Evolutionary conservation across 1,284 basidiomycete genomes (phyloP), one percentile per base, ranked within the genome.

Genomic region (Neotropicomus parvogracilis): DNA sequence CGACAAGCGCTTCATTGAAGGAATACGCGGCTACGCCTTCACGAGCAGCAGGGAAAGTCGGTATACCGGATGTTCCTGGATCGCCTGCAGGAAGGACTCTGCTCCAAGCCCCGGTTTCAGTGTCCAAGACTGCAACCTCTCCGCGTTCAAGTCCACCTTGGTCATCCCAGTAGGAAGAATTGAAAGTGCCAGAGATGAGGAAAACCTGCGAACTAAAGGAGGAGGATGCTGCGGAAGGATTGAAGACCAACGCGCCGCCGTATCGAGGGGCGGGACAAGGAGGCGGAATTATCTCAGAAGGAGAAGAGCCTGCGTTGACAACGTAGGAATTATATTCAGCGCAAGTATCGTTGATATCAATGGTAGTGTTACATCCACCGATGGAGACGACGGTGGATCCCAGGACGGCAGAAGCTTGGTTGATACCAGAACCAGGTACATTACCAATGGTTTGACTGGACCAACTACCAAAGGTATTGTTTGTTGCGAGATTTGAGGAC

Each of bases 31-130:
- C 77, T 21, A 86, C 81, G 20, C 88, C 88, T 64, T 83, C 73
- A 40, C 88, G 80, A 40, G 84, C 79, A 29, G 71, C 69, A 5
- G 85, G 88, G 58, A 75, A 84, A 20, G 73, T 58, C 6, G 68
- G 60, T 35, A 51, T 45, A 33, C 58, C 63, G 19, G 65, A 48
- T 28, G 69, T 68, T 55, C 75, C 77, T 41, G 86, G 86, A 60
- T 89, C 86, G 20, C 85, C 84, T 33, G 87, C 74, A 32, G 88
- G 88, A 32, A 89, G 60, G 17, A 88, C 64, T 53, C 88, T 77
- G 43, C 78, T 79, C 87, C 87, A 91, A n/a, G 74, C 69, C 12
- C 79, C 85, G 24, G 77, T 77, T 43, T 76, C 70, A 31, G 74
- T 71, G 52, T 88, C 78, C 26, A 89, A 67, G 14, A 90, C 70